Evolutionary conservation across 371 early-diverging fungal genomes (phyloP).

Genomic region (Apophysomyces sp.): DNA sequence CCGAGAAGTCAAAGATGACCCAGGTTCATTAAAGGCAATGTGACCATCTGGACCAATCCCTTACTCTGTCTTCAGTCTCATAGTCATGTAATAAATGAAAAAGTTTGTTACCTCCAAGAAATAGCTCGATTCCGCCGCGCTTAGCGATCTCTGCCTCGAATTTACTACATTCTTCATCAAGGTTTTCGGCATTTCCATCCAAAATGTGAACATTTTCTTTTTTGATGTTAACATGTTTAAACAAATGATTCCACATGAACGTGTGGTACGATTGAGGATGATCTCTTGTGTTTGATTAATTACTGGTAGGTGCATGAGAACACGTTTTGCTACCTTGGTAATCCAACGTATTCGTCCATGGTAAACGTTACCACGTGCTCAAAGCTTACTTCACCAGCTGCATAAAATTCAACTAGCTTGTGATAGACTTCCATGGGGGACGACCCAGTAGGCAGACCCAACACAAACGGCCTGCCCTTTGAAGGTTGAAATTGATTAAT

Average conservation of each 20-base stretch:
- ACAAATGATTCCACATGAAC: slow-evolving; percentile 62
- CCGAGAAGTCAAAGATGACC: slow-evolving; percentile 64
- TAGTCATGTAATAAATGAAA: background rate
- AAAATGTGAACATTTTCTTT: slow-evolving; percentile 60
- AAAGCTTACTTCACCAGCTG: slow-evolving; percentile 40
- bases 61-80: background rate
- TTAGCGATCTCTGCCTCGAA: slow-evolving; percentile 58
- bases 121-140: slow-evolving; percentile 64
- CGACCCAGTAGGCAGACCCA: slow-evolving; percentile 60
- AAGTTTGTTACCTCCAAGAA: slow-evolving; percentile 39
- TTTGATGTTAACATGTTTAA: slow-evolving; percentile 58
- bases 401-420: slow-evolving; percentile 45
- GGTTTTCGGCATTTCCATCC: slow-evolving; percentile 61
- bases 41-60: slow-evolving; percentile 67
- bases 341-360: slow-evolving; percentile 61
- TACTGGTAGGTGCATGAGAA: background rate
- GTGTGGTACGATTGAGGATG: slow-evolving; percentile 65
- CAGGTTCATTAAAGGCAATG: slow-evolving; percentile 75
- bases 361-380: slow-evolving; percentile 48
- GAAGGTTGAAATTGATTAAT: slow-evolving; percentile 55
- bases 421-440: slow-evolving; percentile 61
- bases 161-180: slow-evolving; percentile 59
- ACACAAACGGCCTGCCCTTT: slow-evolving; percentile 52
- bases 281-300: slow-evolving; percentile 24
- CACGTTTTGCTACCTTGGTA: slow-evolving; percentile 22